Evolutionary conservation across 2,329 filamentous ascomycete species (phyloP).

Genomic region (Parastagonospora avenae): DNA sequence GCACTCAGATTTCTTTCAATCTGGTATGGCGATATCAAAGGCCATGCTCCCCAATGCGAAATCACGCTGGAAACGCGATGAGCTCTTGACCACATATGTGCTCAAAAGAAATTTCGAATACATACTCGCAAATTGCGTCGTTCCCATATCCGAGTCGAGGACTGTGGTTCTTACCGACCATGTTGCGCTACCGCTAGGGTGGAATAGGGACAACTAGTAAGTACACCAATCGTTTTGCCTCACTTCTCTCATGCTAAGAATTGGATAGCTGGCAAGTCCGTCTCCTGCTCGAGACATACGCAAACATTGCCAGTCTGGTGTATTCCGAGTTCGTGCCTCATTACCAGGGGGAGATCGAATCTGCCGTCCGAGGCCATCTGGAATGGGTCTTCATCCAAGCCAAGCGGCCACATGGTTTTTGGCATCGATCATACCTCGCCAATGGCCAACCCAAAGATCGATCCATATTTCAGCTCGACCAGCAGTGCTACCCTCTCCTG

Average conservation of each 20-base stretch:
- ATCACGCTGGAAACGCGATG: slow-evolving; percentile 3
- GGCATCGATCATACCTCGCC: slow-evolving; percentile 17
- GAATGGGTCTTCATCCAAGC: slow-evolving; percentile 12
- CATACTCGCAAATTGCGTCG: slow-evolving; percentile 11
- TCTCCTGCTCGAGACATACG: slow-evolving; percentile 7
- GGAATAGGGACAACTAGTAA: slow-evolving; percentile 17
- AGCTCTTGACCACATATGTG: slow-evolving; percentile 9
- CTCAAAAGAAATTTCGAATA: slow-evolving; percentile 13
- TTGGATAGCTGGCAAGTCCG: slow-evolving; percentile 11
- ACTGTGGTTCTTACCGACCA: slow-evolving; percentile 13
- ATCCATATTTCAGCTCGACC: slow-evolving; percentile 12
- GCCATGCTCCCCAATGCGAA: not conserved
- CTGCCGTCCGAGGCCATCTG: slow-evolving; percentile 4
- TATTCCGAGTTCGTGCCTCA: not conserved
- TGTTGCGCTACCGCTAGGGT: slow-evolving; percentile 15
- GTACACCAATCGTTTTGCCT: not conserved
- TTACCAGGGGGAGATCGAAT: slow-evolving; percentile 4
- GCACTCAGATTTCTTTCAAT: not conserved
- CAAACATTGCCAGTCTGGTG: slow-evolving; percentile 1
- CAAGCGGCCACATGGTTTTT: slow-evolving; percentile 12
- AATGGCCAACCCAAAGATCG: slow-evolving; percentile 13
- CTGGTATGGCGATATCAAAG: not conserved
- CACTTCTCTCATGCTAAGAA: not conserved
- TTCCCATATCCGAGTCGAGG: slow-evolving; percentile 1
- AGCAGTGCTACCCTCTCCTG: slow-evolving; percentile 15